A percentile compares a stretch with the other conserved stretches of the same genome.
Conservation (phyloP, 106 monocot genomes). For the Acorus gramineus region DNA sequence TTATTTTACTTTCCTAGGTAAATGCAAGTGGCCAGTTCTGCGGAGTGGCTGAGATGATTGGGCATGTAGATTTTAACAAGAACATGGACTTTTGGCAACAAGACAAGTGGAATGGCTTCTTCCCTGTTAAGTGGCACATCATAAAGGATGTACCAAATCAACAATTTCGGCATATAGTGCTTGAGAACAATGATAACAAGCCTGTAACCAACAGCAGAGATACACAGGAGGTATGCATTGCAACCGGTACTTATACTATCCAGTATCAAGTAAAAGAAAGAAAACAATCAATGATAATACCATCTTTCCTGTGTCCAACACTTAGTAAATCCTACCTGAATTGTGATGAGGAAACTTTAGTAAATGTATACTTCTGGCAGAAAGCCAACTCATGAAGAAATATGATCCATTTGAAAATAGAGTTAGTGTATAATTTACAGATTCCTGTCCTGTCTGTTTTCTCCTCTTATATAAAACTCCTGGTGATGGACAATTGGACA, state of each 20-base stretch:
- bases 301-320: neutral
- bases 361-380: too few relatives aligned
- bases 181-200: constrained; percentile 48
- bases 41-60: constrained; percentile 67
- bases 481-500: too few relatives aligned
- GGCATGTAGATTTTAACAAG: constrained; percentile 66
- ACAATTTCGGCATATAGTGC: constrained; percentile 54
- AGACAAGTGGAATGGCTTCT: constrained; percentile 93
- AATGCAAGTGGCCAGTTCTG: constrained; percentile 82
- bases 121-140: constrained; percentile 88
- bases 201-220: constrained; percentile 38
- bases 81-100: constrained; percentile 57
- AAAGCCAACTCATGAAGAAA: too few relatives aligned
- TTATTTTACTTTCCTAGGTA: constrained; percentile 27
- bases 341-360: too few relatives aligned
- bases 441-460: too few relatives aligned
- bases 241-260: too few relatives aligned
- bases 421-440: too few relatives aligned
- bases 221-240: constrained; percentile 25
- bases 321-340: too few relatives aligned
- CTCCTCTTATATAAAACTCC: too few relatives aligned
- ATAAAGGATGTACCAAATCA: constrained; percentile 62
- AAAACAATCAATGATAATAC: neutral
- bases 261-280: too few relatives aligned
- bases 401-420: too few relatives aligned